Conservation (phyloP, 768 basidiomycete species). For the Wakefieldia striispora region DNA sequence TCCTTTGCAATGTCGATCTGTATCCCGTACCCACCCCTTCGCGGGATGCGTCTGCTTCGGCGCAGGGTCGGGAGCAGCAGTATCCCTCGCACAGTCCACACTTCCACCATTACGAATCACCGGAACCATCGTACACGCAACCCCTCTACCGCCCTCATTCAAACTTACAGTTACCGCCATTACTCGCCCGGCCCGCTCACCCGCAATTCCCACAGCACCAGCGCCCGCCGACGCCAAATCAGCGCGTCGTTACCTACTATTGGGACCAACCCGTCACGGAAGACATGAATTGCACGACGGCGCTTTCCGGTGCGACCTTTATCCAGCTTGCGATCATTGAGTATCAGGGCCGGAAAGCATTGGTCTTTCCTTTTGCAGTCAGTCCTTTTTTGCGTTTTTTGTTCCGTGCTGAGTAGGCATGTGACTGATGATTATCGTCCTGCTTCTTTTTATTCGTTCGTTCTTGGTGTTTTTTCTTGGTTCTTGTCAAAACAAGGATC, state of each 20-base stretch:
- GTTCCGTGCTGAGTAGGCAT: slow-evolving; percentile 2
- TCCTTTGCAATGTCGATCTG: slow-evolving; percentile 76
- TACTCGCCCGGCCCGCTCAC: slow-evolving; percentile 10
- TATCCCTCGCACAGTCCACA: slow-evolving; percentile 10
- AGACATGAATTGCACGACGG: slow-evolving; percentile 41
- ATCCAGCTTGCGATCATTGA: slow-evolving; percentile 54
- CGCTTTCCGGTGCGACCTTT: slow-evolving; percentile 63
- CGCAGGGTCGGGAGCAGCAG: slow-evolving; percentile 10
- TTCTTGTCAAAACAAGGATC: slow-evolving; percentile 42
- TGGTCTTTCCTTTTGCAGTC: slow-evolving; percentile 68
- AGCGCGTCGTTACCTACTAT: slow-evolving; percentile 44
- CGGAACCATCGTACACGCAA: slow-evolving; percentile 6
- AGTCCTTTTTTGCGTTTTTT: slow-evolving; percentile 7
- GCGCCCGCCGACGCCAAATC: slow-evolving; percentile 11
- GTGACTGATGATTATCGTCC: neutral
- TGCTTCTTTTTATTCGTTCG: too few relatives aligned
- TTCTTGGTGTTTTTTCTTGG: too few relatives aligned
- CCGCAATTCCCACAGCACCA: slow-evolving; percentile 6
- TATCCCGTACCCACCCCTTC: slow-evolving; percentile 51
- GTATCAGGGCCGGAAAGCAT: slow-evolving; percentile 47
- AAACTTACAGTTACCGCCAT: slow-evolving; percentile 23
- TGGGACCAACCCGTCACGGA: slow-evolving; percentile 45
- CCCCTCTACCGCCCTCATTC: slow-evolving; percentile 16
- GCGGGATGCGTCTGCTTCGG: slow-evolving; percentile 4
- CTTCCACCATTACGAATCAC: neutral